Evolutionary conservation across 768 basidiomycete species (phyloP), one percentile per base, ranked within the genome.

Genomic region (Peribolospora baueri): DNA sequence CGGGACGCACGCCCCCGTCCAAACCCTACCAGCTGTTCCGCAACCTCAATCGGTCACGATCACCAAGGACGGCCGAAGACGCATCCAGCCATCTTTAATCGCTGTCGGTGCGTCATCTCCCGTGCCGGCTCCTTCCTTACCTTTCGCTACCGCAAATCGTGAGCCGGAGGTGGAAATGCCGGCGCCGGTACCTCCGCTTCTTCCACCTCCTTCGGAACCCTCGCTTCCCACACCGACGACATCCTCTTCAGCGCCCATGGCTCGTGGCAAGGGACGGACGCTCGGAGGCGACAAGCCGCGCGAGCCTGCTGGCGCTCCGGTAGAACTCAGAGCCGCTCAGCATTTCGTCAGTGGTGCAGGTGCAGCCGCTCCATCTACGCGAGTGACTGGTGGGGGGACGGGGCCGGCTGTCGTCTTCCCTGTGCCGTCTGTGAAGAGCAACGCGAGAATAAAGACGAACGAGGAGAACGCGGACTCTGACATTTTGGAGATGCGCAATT

Each of bases 401-500:
- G 10, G 64, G 69, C 14, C 62, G 67, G 5, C 63, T 84, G 53
- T 25, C 25, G 25, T 25, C 25, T 25, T 25, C 25, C 75, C 76
- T 1, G 66, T 76, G 1, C 80, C 78, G 4, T 67, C 76, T 3
- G 62, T 84, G 49, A 66, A 84, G 64, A 80, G 78, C 0, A 74
- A 73, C 54, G 4, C 40, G 39, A 14, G 13, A 0, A 57, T 84
- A 43, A 74, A 70, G 50, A 70, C 71, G 3, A 73, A 72, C n/a
- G 79, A 83, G 7, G 79, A 77, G 2, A 52, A 50, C 4, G 73
- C 71, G 39, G 78, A 78, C 4, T 59, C 56, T 13, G 76, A 82
- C 54, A 62, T 78, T 6, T 67, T 93, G 45, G 87, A 95, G 65
- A 84, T 71, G 3, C 71, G 76, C 51, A 95, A 98, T 70, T 72